Percentiles rank a stretch among this genome's conserved stretches.
phyloP scores from a whole-genome alignment of 2,329 filamentous ascomycete genomes.

The Neospermospora avenae region DNA sequence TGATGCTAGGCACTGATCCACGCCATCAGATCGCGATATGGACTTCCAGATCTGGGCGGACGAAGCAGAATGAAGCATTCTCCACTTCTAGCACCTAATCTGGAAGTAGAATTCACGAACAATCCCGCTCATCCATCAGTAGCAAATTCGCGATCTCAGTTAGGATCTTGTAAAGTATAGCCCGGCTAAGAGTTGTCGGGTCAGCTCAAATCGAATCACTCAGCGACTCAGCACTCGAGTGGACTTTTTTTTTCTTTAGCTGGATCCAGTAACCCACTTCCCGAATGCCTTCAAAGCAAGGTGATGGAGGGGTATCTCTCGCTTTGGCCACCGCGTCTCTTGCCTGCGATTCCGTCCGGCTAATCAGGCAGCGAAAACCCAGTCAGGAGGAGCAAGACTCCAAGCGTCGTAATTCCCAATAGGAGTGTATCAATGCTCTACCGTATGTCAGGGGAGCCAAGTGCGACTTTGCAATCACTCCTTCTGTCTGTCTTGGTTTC shows the following conservation, averaged over 20 bases:
- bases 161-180: not conserved
- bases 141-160: slow-evolving; percentile 3
- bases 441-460: too few relatives aligned
- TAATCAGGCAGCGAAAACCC: slow-evolving; percentile 6
- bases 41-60: not conserved
- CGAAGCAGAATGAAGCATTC: not conserved
- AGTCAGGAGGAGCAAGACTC: not conserved
- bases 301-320: not conserved
- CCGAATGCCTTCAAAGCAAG: slow-evolving; percentile 2
- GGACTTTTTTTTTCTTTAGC: not conserved
- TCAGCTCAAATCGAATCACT: slow-evolving; percentile 14
- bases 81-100: slow-evolving; percentile 7
- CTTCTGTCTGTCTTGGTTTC: not conserved
- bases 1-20: slow-evolving; percentile 4
- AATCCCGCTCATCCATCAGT: not conserved
- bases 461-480: not conserved
- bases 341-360: slow-evolving; percentile 12
- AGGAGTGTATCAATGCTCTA: too few relatives aligned
- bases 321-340: slow-evolving; percentile 1
- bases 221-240: not conserved
- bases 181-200: slow-evolving; percentile 2
- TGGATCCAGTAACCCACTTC: not conserved
- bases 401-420: not conserved
- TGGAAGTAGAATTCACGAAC: slow-evolving; percentile 15
- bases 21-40: slow-evolving; percentile 7